Evolutionary conservation across 805 yeast species (phyloP), one percentile per base, ranked within the genome.

Genomic region (Hermanozyma aechmeae): DNA sequence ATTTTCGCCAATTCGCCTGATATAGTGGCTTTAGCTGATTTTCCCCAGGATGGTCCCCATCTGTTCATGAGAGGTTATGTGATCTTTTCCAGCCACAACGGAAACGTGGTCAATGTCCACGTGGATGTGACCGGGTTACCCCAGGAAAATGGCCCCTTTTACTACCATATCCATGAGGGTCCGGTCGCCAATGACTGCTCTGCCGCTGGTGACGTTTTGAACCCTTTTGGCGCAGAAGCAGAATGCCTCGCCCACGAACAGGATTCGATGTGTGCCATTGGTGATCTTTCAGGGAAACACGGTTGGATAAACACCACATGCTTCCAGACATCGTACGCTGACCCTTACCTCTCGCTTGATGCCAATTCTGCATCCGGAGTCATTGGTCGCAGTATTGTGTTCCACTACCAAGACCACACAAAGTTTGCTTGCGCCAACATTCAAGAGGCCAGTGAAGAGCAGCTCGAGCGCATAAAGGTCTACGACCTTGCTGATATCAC

Each of bases 251-350:
- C 50, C 16, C 58, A 61, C 32, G 58, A 58, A 12, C 61, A 67
- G 40, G 79, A 79, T 50, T 50, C 76, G 6, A 58, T 50, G 20
- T 79, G 85, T 49, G 76, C 76, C 51, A 71, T 79, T 24, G 89
- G 89, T 33, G 87, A 79, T 46, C 69, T 79, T 42, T 71, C 82
- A 20, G 89, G 89, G 25, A 79, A 79, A 50, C 86, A 79, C 52
- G 89, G 89, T 9, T 68, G 58, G 56, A 75, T 80, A 45, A 68
- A 77, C 46, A 66, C 82, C 13, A 77, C 83, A 9, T 77, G 84
- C 48, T 76, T 71, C 50, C 79, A 76, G 51, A 58, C 73, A 16
- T 61, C 64, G 34, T 80, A 75, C 49, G 55, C 63, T 34, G 87
- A 80, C 45, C 79, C 77, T 5, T 79, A 67, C 50, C 50, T 80